Evolutionary conservation across 495 filamentous ascomycete genomes (phyloP), one percentile per base, ranked within the genome.

Genomic region (Xylaria curta): DNA sequence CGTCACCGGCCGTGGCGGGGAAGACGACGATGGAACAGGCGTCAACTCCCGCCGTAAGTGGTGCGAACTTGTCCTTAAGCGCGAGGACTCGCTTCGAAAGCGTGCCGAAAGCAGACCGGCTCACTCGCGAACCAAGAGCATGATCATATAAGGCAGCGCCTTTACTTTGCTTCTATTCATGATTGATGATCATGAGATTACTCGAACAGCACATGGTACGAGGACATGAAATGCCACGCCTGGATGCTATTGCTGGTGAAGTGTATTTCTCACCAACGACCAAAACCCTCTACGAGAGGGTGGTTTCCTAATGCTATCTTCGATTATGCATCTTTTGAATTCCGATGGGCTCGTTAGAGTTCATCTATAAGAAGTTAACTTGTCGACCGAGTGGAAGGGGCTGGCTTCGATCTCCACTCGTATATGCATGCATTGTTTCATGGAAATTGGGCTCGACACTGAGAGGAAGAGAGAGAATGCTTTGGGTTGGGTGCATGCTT

Each of bases 41-140:
- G 71, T 81, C 3, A 80, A 76, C 28, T 82, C 86, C 68, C 81
- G 84, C 74, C 83, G 86, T 54, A 87, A 86, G 66, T 99, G 96
- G 96, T 95, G 94, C 58, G 93, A 97, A 70, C 80, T 97, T 65
- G 91, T 98, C 49, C 86, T 99, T 64, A 89, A 88, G 82, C 75
- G 82, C 65, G 86, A 89, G 71, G 86, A 87, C 70, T 74, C 82
- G 38, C 69, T 83, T 15, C 81, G 81, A 53, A 81, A 78, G 58
- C 81, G 82, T 49, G 79, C 80, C 46, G 79, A 81, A 71, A 72
- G 78, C 13, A 78, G 81, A 61, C 75, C 85, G 69, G 81, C 83
- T 24, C 87, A 89, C 70, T 82, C 83, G 59, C 78, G 86, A 15
- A 87, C 85, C 26, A 89, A 88, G 81, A 89, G 87, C 74, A 85